Evolutionary conservation across 306 rosid genomes (phyloP).

Genomic region (Fragaria nilgerrensis): DNA sequence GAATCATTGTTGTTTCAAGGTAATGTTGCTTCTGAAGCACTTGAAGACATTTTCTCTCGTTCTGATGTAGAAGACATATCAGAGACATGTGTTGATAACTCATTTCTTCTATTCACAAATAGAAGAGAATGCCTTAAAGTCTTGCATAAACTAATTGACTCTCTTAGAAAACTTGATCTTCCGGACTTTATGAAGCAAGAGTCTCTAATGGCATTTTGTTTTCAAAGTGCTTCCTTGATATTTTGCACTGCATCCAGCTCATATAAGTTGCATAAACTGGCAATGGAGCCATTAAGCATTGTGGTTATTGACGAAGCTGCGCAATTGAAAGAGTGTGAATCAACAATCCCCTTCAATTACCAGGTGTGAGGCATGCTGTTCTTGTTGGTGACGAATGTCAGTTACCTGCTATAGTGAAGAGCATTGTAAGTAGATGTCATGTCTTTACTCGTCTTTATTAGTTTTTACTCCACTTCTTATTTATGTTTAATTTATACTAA

Average conservation of each 20-base stretch:
- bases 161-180: constrained; percentile 39
- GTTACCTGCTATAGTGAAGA: constrained; percentile 64
- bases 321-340: constrained; percentile 72
- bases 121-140: constrained; percentile 47
- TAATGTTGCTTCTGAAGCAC: constrained; percentile 23
- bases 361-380: constrained; percentile 45
- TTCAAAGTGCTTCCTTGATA: constrained; percentile 56
- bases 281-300: constrained; percentile 40
- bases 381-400: constrained; percentile 81
- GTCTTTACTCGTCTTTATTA: background rate
- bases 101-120: constrained; percentile 14
- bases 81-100: constrained; percentile 4
- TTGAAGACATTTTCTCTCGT: constrained; percentile 43
- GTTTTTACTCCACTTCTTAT: background rate
- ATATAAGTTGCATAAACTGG: constrained; percentile 40
- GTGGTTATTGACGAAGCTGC: constrained; percentile 89
- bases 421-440: constrained; percentile 43
- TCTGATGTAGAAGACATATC: constrained; percentile 15
- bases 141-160: constrained; percentile 32
- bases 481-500: too few species aligned
- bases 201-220: constrained; percentile 44
- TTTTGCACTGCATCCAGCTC: constrained; percentile 74
- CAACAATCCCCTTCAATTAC: constrained; percentile 63
- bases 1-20: constrained; percentile 37
- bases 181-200: constrained; percentile 29